Evolutionary conservation across 495 filamentous ascomycete species (phyloP).

Genomic region (Podospora tetraspora): DNA sequence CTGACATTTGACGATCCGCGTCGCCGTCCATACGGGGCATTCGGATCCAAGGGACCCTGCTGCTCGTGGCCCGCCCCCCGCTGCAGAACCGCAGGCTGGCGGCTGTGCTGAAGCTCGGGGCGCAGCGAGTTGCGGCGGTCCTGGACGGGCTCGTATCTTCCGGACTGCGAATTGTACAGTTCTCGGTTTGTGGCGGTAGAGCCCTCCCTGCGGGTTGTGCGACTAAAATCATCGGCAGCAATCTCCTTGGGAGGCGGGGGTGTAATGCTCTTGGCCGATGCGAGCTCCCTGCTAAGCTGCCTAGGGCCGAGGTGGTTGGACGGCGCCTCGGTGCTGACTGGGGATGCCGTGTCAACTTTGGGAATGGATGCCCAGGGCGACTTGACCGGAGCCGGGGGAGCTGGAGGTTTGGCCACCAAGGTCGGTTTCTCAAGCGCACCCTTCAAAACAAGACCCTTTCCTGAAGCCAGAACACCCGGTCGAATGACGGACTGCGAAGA

Average conservation of each 20-base stretch:
- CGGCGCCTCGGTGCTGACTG: slow-evolving; percentile 49
- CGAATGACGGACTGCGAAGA: slow-evolving; percentile 35
- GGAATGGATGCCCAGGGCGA: slow-evolving; percentile 89
- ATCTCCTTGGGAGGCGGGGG: slow-evolving; percentile 67
- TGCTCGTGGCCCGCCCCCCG: slow-evolving; percentile 49
- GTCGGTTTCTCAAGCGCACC: slow-evolving; percentile 70
- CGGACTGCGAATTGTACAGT: slow-evolving; percentile 90
- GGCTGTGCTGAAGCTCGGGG: slow-evolving; percentile 49
- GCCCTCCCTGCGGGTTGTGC: slow-evolving; percentile 68
- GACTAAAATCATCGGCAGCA: slow-evolving; percentile 89
- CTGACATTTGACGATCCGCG: slow-evolving; percentile 94
- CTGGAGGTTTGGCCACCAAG: slow-evolving; percentile 72
- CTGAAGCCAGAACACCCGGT: slow-evolving; percentile 38
- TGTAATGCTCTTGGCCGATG: slow-evolving; percentile 27
- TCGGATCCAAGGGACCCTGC: slow-evolving; percentile 72
- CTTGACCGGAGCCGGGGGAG: slow-evolving; percentile 65
- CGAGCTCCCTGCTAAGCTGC: slow-evolving; percentile 28
- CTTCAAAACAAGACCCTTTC: slow-evolving; percentile 55
- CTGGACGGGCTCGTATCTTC: slow-evolving; percentile 83
- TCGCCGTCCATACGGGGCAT: slow-evolving; percentile 65
- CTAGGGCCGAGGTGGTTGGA: slow-evolving; percentile 23
- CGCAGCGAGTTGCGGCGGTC: slow-evolving; percentile 66
- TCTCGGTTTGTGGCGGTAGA: slow-evolving; percentile 57
- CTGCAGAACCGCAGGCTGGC: slow-evolving; percentile 78
- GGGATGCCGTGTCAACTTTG: slow-evolving; percentile 74